Base-by-base conservation (phyloP, 2,329 filamentous ascomycete species). In the Teratosphaeria viscida region DNA sequence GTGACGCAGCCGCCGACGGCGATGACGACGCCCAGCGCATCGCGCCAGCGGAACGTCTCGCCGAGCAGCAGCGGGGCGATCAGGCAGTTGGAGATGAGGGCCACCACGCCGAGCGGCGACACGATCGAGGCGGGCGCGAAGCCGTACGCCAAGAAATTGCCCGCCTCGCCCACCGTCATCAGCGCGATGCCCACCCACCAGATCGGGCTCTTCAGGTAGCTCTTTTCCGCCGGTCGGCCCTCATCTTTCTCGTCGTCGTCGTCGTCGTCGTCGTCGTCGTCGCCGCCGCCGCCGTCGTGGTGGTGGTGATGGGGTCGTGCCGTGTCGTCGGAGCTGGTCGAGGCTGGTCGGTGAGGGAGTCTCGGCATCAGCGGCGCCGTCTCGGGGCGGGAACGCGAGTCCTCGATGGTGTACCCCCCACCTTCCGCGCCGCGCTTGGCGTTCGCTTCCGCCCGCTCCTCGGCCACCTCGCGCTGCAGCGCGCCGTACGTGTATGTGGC, bases 91-190 rank as follows among this genome's bases (percentile, higher is more conserved):
- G 92, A 96, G 54, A 99, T 86, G 63, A 99, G 79, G 2, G 94
- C 94, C 12, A 99, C 94, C n/a, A 99, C 94, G 10, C 94, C 94
- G 5, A 99, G 80, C 0, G 94, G 94, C 37, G 92, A 96, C 52
- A 99, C 94, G 68, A 99, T 96, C 14, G 94, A 97, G 7, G 94
- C 94, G 3, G 94, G 94, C 34, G 94, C 94, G 72, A 99, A 99
- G 27, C 94, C 94, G 70, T 99, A 99, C 0, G 94, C 94, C 63
- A 99, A 78, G 71, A 99, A 99, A 73, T 99, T 99, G 57, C 94
- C 94, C 71, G 89, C 87, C 77, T 99, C 94, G 60, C 94, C 94
- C 27, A 96, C 77, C 0, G 87, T 90, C 84, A 99, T 99, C 61
- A 99, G 80, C 16, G 95, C 82, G 65, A 97, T 92, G 23, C 94